These are phyloP conservation scores for Aspergillus intermedius DNA, from an alignment of 2,329 filamentous ascomycete species.

Conservation along the genomic window DNA sequence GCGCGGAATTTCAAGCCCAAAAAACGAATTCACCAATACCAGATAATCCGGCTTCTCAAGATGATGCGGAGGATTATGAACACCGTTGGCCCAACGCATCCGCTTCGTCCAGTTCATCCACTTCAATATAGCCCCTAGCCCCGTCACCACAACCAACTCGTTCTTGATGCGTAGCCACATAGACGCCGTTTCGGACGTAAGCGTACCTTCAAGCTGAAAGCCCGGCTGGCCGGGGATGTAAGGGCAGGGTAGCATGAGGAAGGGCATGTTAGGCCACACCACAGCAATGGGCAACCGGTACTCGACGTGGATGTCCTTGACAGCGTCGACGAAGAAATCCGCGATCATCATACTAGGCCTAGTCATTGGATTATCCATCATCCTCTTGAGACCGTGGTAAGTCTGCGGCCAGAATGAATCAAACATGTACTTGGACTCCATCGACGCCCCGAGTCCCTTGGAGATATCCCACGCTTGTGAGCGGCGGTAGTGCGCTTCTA, in stretches of 20 bases:
- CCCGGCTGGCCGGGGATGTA: slow-evolving; percentile 41
- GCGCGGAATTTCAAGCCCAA: slow-evolving; percentile 37
- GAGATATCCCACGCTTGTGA: slow-evolving; percentile 29
- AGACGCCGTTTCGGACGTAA: slow-evolving; percentile 37
- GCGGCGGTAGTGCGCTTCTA: slow-evolving; percentile 30
- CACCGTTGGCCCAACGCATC: slow-evolving; percentile 31
- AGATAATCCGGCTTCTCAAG: slow-evolving; percentile 37
- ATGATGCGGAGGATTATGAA: slow-evolving; percentile 23
- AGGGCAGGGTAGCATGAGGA: slow-evolving; percentile 28
- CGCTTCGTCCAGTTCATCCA: slow-evolving; percentile 24
- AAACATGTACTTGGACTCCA: slow-evolving; percentile 34
- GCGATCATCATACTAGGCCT: slow-evolving; percentile 38
- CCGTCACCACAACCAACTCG: slow-evolving; percentile 26
- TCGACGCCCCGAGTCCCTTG: slow-evolving; percentile 24
- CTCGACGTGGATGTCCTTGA: slow-evolving; percentile 35
- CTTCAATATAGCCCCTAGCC: slow-evolving; percentile 23
- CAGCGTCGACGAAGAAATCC: slow-evolving; percentile 42
- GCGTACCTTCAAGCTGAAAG: slow-evolving; percentile 32
- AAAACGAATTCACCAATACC: slow-evolving; percentile 41
- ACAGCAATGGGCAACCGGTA: slow-evolving; percentile 34
- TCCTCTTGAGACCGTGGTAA: slow-evolving; percentile 17
- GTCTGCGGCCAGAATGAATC: slow-evolving; percentile 33
- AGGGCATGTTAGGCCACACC: slow-evolving; percentile 40
- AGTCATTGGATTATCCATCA: slow-evolving; percentile 15
- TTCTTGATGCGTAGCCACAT: slow-evolving; percentile 33